Evolutionary conservation across 768 basidiomycete species (phyloP).

Genomic region (Suillus hirtellus): DNA sequence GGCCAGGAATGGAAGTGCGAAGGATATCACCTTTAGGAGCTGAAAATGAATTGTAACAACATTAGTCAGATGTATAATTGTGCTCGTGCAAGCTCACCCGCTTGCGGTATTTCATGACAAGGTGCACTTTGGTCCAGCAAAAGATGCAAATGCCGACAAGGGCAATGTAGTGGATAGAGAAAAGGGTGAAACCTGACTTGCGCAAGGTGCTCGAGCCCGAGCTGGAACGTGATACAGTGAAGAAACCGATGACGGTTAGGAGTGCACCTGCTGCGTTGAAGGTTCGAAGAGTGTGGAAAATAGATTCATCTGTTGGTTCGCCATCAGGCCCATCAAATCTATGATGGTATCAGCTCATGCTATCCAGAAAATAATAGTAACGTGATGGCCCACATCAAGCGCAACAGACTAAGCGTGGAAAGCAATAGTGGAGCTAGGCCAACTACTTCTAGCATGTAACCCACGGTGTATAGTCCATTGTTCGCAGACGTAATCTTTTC

Average conservation of each 20-base stretch:
- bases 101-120: conserved; percentile 26
- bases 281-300: conserved; percentile 30
- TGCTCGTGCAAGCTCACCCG: conserved; percentile 31
- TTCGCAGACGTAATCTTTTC: conserved; percentile 43
- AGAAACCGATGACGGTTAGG: conserved; percentile 36
- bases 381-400: conserved; percentile 32
- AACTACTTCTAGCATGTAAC: conserved; percentile 44
- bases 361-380: background rate
- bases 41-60: conserved; percentile 26
- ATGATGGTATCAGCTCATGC: conserved; percentile 10
- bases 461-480: conserved; percentile 49
- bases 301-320: conserved; percentile 8
- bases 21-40: conserved; percentile 56
- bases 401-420: conserved; percentile 36
- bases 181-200: conserved; percentile 36
- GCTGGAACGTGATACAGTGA: conserved; percentile 10
- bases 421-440: conserved; percentile 42
- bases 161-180: conserved; percentile 40
- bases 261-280: conserved; percentile 28
- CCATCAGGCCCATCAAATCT: conserved; percentile 33
- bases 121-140: conserved; percentile 52
- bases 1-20: conserved; percentile 60
- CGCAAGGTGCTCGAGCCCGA: conserved; percentile 28
- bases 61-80: conserved; percentile 7
- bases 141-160: conserved; percentile 46